Conservation (phyloP, 768 basidiomycete genomes). For the Suillus cothurnatus region DNA sequence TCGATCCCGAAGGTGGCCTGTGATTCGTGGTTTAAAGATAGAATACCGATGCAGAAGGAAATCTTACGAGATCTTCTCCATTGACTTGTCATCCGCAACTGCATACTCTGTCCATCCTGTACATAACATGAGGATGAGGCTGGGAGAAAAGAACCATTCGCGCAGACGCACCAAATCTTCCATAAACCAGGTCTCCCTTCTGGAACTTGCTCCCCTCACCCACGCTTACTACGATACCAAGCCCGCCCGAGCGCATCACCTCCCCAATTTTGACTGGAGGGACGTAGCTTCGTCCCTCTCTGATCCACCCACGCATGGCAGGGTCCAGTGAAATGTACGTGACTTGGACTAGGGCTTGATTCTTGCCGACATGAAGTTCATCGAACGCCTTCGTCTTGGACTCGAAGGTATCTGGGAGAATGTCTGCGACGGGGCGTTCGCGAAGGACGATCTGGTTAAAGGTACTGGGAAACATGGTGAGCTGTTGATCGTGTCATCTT, state of each 20-base stretch:
- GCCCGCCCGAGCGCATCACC: constrained; percentile 71
- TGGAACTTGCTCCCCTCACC: constrained; percentile 56
- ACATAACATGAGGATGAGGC: background rate
- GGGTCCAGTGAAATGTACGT: constrained; percentile 85
- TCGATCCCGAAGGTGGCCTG: constrained; percentile 61
- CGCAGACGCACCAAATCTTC: constrained; percentile 53
- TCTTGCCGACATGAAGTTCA: constrained; percentile 50
- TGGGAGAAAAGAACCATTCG: background rate
- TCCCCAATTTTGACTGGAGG: constrained; percentile 74
- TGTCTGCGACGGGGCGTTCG: constrained; percentile 67
- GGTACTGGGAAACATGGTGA: constrained; percentile 25
- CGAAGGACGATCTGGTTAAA: constrained; percentile 77
- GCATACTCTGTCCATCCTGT: constrained; percentile 81
- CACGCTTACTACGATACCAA: constrained; percentile 65
- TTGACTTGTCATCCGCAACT: constrained; percentile 53
- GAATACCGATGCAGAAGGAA: background rate
- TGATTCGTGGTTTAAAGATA: constrained; percentile 1
- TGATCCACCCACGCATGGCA: constrained; percentile 85
- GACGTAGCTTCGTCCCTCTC: constrained; percentile 69
- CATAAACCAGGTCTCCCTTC: constrained; percentile 71
- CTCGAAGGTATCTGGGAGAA: constrained; percentile 76
- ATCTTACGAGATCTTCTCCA: constrained; percentile 60
- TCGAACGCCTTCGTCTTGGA: constrained; percentile 53
- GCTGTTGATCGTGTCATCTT: background rate
- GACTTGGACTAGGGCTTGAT: constrained; percentile 72